Conservation (phyloP, 176 grass and related monocot species). For the Oryza australiensis region DNA sequence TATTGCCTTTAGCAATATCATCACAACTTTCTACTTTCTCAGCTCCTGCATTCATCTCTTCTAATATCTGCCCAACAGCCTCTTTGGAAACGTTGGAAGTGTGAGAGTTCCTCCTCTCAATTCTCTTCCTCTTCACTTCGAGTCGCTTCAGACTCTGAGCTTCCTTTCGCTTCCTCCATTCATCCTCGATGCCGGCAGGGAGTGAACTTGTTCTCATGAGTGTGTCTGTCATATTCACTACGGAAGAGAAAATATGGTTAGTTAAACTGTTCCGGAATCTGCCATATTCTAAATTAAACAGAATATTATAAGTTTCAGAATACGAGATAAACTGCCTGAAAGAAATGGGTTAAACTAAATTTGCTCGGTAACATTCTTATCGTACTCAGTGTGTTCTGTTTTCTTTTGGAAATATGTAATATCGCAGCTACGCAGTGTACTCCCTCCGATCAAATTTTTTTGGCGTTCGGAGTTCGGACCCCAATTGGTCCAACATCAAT, state of each 20-base stretch:
- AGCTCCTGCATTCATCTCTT: constrained; percentile 28
- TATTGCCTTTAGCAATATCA: constrained; percentile 27
- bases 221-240: constrained; percentile 14
- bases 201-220: constrained; percentile 62
- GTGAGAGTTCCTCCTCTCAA: constrained; percentile 57
- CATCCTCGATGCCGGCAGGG: constrained; percentile 44
- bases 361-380: neutral
- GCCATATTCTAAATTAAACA: neutral
- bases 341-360: constrained; percentile 9
- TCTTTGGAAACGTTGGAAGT: constrained; percentile 35
- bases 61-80: constrained; percentile 17
- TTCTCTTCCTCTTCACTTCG: constrained; percentile 68
- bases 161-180: constrained; percentile 55
- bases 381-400: neutral
- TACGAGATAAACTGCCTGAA: neutral
- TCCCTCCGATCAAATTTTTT: neutral
- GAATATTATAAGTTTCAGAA: neutral
- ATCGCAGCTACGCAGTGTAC: neutral
- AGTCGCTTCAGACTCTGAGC: constrained; percentile 57
- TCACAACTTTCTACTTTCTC: constrained; percentile 21
- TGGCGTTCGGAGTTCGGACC: neutral
- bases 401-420: neutral
- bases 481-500: neutral
- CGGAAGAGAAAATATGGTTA: neutral
- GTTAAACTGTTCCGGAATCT: neutral